These are phyloP conservation scores for Coemansia sp. DNA, from an alignment of 192 early-diverging fungal genomes.

Conservation along the genomic window DNA sequence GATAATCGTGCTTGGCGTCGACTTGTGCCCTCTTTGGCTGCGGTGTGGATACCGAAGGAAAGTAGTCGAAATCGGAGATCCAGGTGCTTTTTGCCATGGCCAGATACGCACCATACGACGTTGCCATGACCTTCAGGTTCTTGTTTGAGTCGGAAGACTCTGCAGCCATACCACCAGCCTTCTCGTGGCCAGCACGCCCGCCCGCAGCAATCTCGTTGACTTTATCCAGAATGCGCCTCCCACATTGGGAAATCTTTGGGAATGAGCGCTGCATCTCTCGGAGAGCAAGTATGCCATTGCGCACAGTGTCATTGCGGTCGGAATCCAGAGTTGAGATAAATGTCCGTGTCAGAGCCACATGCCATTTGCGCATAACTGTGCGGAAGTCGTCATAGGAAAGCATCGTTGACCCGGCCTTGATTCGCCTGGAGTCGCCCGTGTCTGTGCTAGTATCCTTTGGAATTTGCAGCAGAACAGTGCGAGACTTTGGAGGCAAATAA, in stretches of 20 bases:
- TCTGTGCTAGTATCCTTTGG: constrained; percentile 8
- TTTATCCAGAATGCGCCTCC: constrained; percentile 37
- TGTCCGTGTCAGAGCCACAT: constrained; percentile 38
- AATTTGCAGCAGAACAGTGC: constrained; percentile 27
- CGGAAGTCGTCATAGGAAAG: constrained; percentile 47
- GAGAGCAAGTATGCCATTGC: constrained; percentile 47
- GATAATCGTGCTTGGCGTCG: constrained; percentile 9
- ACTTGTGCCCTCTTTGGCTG: constrained; percentile 14
- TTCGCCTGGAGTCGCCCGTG: constrained; percentile 32
- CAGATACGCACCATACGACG: constrained; percentile 37
- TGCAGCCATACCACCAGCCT: constrained; percentile 3
- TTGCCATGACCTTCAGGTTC: constrained; percentile 49
- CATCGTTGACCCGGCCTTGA: constrained; percentile 27
- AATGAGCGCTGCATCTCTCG: constrained; percentile 47
- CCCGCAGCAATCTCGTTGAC: constrained; percentile 32
- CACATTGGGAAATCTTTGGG: constrained; percentile 37
- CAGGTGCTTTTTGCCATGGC: constrained; percentile 35
- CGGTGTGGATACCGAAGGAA: constrained; percentile 13
- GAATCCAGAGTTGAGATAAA: constrained; percentile 29
- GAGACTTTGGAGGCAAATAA: constrained; percentile 47
- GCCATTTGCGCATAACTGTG: constrained; percentile 51
- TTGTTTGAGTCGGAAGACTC: constrained; percentile 27
- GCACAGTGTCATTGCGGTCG: constrained; percentile 42
- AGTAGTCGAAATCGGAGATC: constrained; percentile 46
- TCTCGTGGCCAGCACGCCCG: not conserved